Conservation (phyloP, 2,329 filamentous ascomycete species). For the Penicillium paneum region DNA sequence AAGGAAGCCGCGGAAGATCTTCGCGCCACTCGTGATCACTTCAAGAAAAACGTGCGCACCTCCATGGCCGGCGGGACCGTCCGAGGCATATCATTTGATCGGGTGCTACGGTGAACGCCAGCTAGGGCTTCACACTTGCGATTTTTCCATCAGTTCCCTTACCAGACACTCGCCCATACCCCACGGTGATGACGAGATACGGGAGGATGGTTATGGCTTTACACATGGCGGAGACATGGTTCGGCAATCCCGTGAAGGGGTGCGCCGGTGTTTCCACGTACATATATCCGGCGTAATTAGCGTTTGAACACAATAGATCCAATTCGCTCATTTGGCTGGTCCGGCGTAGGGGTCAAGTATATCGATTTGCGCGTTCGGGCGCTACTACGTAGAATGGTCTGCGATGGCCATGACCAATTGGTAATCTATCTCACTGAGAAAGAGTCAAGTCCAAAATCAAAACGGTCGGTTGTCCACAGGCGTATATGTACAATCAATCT, state of each 20-base stretch:
- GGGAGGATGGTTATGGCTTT: conserved; percentile 17
- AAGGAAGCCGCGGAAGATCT: conserved; percentile 96
- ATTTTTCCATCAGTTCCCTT: background rate
- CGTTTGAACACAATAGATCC: conserved; percentile 33
- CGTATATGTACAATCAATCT: conserved; percentile 35
- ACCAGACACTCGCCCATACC: background rate
- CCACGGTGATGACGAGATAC: background rate
- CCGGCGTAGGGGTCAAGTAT: background rate
- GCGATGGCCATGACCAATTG: background rate
- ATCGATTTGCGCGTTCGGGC: background rate
- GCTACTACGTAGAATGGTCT: background rate
- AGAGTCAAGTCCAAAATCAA: conserved; percentile 15
- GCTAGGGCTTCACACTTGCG: background rate
- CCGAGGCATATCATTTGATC: conserved; percentile 70
- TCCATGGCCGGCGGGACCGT: conserved; percentile 80
- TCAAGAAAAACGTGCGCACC: conserved; percentile 83
- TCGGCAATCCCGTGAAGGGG: background rate
- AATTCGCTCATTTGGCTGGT: conserved; percentile 1
- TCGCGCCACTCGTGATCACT: conserved; percentile 76
- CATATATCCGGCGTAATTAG: conserved; percentile 34
- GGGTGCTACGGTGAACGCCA: conserved; percentile 63
- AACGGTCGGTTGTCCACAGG: conserved; percentile 21
- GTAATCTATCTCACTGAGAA: background rate
- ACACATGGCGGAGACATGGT: conserved; percentile 6
- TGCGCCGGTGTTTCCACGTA: conserved; percentile 21